Base-by-base conservation (phyloP, 306 rosid species). In the Acacia acuminata region DNA sequence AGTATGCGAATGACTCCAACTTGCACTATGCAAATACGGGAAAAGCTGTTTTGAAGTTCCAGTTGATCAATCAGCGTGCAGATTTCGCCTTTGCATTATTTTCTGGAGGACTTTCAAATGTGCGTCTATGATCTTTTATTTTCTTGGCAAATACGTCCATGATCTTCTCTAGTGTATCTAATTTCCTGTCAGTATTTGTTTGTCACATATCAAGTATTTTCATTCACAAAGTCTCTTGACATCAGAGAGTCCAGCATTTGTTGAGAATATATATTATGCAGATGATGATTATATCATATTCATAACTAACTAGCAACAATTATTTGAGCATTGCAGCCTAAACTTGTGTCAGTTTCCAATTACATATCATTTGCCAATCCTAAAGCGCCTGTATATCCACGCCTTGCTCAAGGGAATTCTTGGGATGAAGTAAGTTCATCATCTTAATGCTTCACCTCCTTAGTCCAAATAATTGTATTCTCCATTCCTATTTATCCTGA, bases 331-430 rank as follows among this genome's bases (percentile, higher is more conserved):
- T 12, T 82, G 75, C 85, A 84, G 88, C 96, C 97, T 48, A 90
- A 84, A 78, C 88, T 93, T 71, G 87, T 90, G 73, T 90, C 97
- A 53, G 84, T 88, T 84, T 93, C 97, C 51, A 89, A 89, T 71
- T 45, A 16, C 75, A 61, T 92, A 53, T 44, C 90, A 48, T 94
- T 94, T 87, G 77, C 64, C 64, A 94, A 92, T 78, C 94, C 97
- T 27, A 90, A 90, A 68, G 94, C 92, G 13, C 98, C 97, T 38
- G 77, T 92, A 15, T 90, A 81, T 89, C 91, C 97, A 2, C 94
- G 94, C 61, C 98, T 94, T 73, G 94, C 98, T 76, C 91, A 84
- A n/a, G 97, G 97, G 44, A 92, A 86, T 40, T 85, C 91, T 61
- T 94, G 98, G 98, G 83, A 94, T 81, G 97, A 88, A 88, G 91